Base-by-base conservation (phyloP, 176 grass and related monocot species). In the barley (Hordeum vulgare) region DNA sequence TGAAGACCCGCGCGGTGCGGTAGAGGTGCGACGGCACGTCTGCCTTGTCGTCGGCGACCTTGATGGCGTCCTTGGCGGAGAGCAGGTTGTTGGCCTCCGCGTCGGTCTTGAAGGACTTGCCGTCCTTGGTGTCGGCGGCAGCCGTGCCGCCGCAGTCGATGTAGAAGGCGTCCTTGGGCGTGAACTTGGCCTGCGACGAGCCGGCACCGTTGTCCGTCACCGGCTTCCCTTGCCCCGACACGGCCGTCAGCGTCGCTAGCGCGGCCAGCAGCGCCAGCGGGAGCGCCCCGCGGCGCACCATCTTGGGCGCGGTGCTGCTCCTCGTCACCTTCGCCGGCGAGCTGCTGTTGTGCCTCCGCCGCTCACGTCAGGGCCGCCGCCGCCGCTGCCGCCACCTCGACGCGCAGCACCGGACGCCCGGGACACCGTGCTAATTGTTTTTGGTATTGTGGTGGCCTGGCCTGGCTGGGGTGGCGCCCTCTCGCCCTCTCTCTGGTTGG, bases 71-170 rank as follows among this genome's bases (percentile, higher is more conserved):
- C 81, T 56, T 78, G 56, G 96, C 93, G 5, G 96, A 80, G 9
- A 98, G 86, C 4, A 91, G 72, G 49, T 65, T 66, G 76, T 93
- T 88, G 9, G 92, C 49, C 75, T 98, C 86, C 15, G 75, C 58
- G 67, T 98, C 92, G 9, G 93, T 88, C 92, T 89, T 93, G 84
- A 91, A 98, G 11, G 66, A 81, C 71, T 90, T 94, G 36, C 90
- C 85, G 66, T 86, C 90, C 15, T 63, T 20, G 9, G 82, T 86
- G 15, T 82, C 67, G 9, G 78, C 33, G 0, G 67, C 10, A 8
- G 82, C 6, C 58, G 89, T 74, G 14, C 82, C 73, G 26, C 96
- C 96, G 78, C 96, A 98, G 81, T 93, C 87, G 74, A 98, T 82
- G 12, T 93, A 87, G 86, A 93, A 95, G 75, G 80, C 91, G 83